Percentiles rank a stretch among this genome's conserved stretches.
Evolutionary conservation across 2,329 filamentous ascomycete species (phyloP).

Genomic region (Ceratocystis lukuohia): DNA sequence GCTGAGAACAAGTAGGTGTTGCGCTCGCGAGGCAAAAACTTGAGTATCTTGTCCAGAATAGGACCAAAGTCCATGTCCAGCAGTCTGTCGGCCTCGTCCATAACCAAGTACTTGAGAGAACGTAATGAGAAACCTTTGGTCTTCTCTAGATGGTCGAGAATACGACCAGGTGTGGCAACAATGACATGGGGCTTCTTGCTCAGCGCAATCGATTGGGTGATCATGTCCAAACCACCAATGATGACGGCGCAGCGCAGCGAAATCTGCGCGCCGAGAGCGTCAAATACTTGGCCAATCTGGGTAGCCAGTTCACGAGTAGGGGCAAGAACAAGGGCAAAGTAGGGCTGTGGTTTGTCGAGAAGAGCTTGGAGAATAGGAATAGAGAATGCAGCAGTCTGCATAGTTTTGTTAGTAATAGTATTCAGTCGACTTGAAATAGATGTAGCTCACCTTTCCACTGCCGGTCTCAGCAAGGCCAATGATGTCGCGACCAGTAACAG

Average conservation of each 20-base stretch:
- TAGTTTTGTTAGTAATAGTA: neutral
- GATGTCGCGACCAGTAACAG: slow-evolving; percentile 68
- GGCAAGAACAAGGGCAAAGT: slow-evolving; percentile 82
- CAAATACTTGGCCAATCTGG: slow-evolving; percentile 79
- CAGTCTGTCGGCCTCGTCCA: slow-evolving; percentile 87
- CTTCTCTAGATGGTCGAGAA: slow-evolving; percentile 88
- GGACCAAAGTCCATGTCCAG: slow-evolving; percentile 91
- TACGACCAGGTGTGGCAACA: slow-evolving; percentile 77
- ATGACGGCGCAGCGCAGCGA: slow-evolving; percentile 76
- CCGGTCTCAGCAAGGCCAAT: slow-evolving; percentile 94
- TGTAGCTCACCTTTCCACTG: slow-evolving; percentile 52
- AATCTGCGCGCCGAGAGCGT: slow-evolving; percentile 75
- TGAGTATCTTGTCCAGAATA: slow-evolving; percentile 82
- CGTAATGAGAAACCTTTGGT: slow-evolving; percentile 88
- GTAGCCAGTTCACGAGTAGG: slow-evolving; percentile 87
- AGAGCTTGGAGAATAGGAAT: slow-evolving; percentile 84
- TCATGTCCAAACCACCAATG: slow-evolving; percentile 92
- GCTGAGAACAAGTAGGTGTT: slow-evolving; percentile 86
- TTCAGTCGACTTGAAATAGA: neutral
- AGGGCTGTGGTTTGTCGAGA: slow-evolving; percentile 70
- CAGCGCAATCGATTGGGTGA: slow-evolving; percentile 75
- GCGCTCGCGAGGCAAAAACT: slow-evolving; percentile 65
- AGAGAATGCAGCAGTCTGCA: slow-evolving; percentile 71
- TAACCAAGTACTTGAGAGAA: slow-evolving; percentile 73
- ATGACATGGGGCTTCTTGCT: slow-evolving; percentile 94